Conservation (phyloP, 805 yeast genomes). For the Saccharomycopsis capsularis region DNA sequence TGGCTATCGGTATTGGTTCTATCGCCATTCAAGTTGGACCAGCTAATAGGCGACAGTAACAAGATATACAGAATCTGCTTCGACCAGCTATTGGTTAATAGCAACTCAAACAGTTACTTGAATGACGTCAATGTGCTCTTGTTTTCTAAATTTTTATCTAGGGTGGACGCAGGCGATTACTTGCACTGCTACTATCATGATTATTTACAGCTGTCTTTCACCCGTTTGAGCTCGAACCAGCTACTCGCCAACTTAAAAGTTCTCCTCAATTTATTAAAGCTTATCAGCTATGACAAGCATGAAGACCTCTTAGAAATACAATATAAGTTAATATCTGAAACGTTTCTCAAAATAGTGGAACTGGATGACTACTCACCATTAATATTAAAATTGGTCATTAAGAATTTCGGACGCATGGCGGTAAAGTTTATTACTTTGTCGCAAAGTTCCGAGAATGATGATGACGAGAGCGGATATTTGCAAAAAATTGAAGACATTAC, state of each 20-base stretch:
- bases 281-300: conserved; percentile 13
- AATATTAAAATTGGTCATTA: conserved; percentile 21
- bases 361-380: conserved; percentile 3
- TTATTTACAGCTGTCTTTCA: conserved; percentile 20
- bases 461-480: conserved; percentile 26
- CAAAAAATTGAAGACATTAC: conserved; percentile 42
- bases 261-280: conserved; percentile 12
- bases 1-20: conserved; percentile 69
- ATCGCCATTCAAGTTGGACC: conserved; percentile 62
- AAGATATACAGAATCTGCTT: conserved; percentile 33
- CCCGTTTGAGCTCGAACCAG: neutral
- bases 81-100: conserved; percentile 30
- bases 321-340: conserved; percentile 1
- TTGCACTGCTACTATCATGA: conserved; percentile 28
- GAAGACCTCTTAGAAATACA: conserved; percentile 23
- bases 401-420: conserved; percentile 25
- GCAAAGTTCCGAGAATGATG: conserved; percentile 22
- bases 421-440: conserved; percentile 19
- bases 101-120: conserved; percentile 50
- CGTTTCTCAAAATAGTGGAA: conserved; percentile 1
- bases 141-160: conserved; percentile 42
- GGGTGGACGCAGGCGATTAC: conserved; percentile 36
- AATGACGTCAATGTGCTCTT: conserved; percentile 45
- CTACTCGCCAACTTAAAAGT: conserved; percentile 8
- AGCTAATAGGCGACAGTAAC: conserved; percentile 28